A percentile compares a stretch with the other conserved stretches of the same genome.
Evolutionary conservation across 139 green algal genomes (phyloP).

Genomic region (Coelastrella sp.): DNA sequence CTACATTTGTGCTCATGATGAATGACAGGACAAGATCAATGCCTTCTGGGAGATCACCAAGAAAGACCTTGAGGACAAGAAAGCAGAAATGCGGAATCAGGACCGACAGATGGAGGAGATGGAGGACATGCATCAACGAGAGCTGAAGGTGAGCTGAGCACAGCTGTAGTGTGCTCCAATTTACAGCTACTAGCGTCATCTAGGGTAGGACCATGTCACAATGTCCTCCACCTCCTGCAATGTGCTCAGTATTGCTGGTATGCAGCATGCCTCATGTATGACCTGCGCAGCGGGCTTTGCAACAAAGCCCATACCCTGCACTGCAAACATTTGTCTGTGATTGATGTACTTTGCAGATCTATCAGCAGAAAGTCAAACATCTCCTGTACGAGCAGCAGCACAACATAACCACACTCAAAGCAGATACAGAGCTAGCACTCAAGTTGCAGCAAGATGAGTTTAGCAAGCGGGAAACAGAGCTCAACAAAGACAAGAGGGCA

Average conservation of each 20-base stretch:
- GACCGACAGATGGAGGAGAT: constrained; percentile 92
- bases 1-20: not conserved
- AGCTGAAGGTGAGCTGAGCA: constrained; percentile 77
- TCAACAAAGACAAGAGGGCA: constrained; percentile 82
- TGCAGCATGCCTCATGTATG: too few relatives aligned
- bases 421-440: constrained; percentile 82
- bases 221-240: too few relatives aligned
- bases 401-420: constrained; percentile 87
- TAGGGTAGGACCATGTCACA: too few relatives aligned
- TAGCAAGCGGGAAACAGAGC: constrained; percentile 67
- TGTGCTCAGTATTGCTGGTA: too few relatives aligned
- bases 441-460: constrained; percentile 84
- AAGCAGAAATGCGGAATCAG: constrained; percentile 87
- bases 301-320: too few relatives aligned
- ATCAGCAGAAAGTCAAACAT: constrained; percentile 97
- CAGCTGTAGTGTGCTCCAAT: too few relatives aligned
- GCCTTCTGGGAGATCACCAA: constrained; percentile 95
- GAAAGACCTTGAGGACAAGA: constrained; percentile 86
- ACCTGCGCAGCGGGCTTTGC: too few relatives aligned
- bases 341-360: constrained; percentile 78
- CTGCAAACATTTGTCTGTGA: too few relatives aligned
- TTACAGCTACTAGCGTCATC: too few relatives aligned
- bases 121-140: constrained; percentile 89
- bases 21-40: constrained; percentile 91
- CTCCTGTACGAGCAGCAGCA: constrained; percentile 95